A percentile compares a stretch with the other conserved stretches of the same genome.
Conservation (phyloP, 352 stramenopile genomes). For the Phytophthora sp. region DNA sequence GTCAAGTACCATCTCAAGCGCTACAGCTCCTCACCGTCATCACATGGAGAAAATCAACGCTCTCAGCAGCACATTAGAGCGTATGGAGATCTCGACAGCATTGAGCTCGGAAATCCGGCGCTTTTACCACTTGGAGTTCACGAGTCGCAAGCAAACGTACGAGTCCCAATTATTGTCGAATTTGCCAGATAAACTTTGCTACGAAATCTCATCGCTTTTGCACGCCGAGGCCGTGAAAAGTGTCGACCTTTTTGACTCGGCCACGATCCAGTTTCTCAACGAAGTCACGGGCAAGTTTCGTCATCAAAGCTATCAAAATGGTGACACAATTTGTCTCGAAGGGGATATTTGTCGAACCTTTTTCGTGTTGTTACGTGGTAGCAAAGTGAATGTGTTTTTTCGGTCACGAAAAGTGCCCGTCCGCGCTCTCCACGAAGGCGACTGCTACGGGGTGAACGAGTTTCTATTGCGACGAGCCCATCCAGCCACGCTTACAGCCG, state of each 20-base stretch:
- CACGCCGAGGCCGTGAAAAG: constrained; percentile 65
- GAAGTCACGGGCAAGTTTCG: constrained; percentile 84
- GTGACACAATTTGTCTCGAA: constrained; percentile 71
- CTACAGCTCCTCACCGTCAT: constrained; percentile 64
- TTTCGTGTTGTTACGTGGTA: constrained; percentile 61
- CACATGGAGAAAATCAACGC: constrained; percentile 75
- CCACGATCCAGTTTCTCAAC: constrained; percentile 73
- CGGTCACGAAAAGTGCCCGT: constrained; percentile 53
- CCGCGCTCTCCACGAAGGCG: constrained; percentile 60
- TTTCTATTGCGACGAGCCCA: constrained; percentile 63
- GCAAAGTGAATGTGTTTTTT: constrained; percentile 71
- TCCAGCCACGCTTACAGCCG: constrained; percentile 52
- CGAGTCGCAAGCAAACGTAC: constrained; percentile 63
- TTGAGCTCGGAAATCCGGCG: constrained; percentile 68
- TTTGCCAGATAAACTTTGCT: constrained; percentile 75
- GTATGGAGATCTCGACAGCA: constrained; percentile 55
- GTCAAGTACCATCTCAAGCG: constrained; percentile 80
- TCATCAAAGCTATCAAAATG: constrained; percentile 72
- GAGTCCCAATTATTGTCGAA: constrained; percentile 72
- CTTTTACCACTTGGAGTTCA: constrained; percentile 79
- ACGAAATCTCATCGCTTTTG: constrained; percentile 74
- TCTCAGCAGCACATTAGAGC: constrained; percentile 69
- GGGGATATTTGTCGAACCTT: constrained; percentile 78
- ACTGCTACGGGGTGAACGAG: constrained; percentile 74
- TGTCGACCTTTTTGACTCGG: constrained; percentile 64